Evolutionary conservation across 768 basidiomycete genomes (phyloP), one percentile per base, ranked within the genome.

Genomic region (Tephrocybe sp.): DNA sequence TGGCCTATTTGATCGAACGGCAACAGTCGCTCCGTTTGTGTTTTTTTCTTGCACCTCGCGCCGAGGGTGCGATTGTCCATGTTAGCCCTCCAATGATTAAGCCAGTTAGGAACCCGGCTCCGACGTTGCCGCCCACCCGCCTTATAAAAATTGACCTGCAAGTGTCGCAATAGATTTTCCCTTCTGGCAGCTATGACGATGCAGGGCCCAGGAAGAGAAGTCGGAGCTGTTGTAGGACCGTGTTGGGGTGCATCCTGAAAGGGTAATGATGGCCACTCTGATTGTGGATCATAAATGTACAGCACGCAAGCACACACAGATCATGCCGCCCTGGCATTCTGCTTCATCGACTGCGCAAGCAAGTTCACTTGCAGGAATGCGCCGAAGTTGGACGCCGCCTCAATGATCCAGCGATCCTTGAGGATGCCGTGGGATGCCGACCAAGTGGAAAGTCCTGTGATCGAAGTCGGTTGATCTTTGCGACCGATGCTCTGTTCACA

Each of bases 181-280:
- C 34, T 50, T 26, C 36, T 25, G 39, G 30, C 28, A 24, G 33
- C 33, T 12, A 36, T 33, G 48, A 23, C 12, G 32, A 33, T 30
- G 10, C 14, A 43, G 38, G 34, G 45, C 36, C 50, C n/a, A n/a
- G 28, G 57, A 55, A 62, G 52, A 48, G 51, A 36, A 4, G 59
- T 67, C 71, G 71, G 71, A 63, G 68, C 53, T 60, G 64, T 34
- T 51, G 37, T 70, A 68, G 54, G 62, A 62, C 69, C 68, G 71
- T 43, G 53, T 64, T 67, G 42, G n/a, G 33, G 6, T n/a, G n/a
- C 15, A 18, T 41, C 55, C 58, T 63, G 60, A 66, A 65, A 45
- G 53, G 66, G 62, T 41, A 62, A 52, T 25, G 34, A 33, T 33
- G 25, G 17, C 28, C 11, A 5, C 6, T 30, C 11, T 11, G 46